A percentile compares a stretch with the other conserved stretches of the same genome.
Evolutionary conservation across 192 early-diverging fungal species (phyloP).

Genomic region (Coemansia sp.): DNA sequence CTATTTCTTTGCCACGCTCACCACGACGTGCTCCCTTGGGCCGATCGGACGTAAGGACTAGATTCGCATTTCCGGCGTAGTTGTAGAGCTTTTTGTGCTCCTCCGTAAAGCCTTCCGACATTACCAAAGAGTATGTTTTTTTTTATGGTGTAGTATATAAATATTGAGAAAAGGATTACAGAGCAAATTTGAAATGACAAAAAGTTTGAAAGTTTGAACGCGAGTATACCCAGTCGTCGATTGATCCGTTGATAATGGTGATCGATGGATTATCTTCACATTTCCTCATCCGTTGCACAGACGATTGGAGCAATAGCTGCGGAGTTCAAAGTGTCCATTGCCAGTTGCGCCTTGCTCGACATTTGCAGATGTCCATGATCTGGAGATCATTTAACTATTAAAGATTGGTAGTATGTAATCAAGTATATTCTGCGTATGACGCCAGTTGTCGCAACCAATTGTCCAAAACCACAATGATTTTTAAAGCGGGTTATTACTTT

Average conservation of each 20-base stretch:
- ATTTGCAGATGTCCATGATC: too few relatives aligned
- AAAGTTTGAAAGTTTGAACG: background rate
- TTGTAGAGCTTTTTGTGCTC: constrained; percentile 65
- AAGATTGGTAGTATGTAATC: too few relatives aligned
- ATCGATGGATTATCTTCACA: background rate
- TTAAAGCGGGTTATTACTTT: too few relatives aligned
- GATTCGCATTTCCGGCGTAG: constrained; percentile 92
- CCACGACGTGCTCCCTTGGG: constrained; percentile 77
- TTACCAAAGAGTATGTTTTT: constrained; percentile 3
- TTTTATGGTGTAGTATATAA: background rate
- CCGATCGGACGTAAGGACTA: constrained; percentile 92
- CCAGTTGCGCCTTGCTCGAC: too few relatives aligned
- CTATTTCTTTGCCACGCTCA: constrained; percentile 95
- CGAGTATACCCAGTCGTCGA: background rate
- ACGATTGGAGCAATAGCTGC: too few relatives aligned
- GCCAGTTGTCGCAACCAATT: too few relatives aligned
- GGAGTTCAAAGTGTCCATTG: too few relatives aligned
- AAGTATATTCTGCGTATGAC: too few relatives aligned
- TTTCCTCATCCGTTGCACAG: too few relatives aligned
- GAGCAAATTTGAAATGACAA: background rate
- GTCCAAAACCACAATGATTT: too few relatives aligned
- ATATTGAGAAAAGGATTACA: background rate
- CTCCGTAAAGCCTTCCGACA: constrained; percentile 51
- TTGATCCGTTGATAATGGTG: background rate
- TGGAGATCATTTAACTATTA: too few relatives aligned